Percentiles rank a stretch among this genome's conserved stretches.
Conservation (phyloP, 2,329 filamentous ascomycete species). For the Mollisia scopiformis region DNA sequence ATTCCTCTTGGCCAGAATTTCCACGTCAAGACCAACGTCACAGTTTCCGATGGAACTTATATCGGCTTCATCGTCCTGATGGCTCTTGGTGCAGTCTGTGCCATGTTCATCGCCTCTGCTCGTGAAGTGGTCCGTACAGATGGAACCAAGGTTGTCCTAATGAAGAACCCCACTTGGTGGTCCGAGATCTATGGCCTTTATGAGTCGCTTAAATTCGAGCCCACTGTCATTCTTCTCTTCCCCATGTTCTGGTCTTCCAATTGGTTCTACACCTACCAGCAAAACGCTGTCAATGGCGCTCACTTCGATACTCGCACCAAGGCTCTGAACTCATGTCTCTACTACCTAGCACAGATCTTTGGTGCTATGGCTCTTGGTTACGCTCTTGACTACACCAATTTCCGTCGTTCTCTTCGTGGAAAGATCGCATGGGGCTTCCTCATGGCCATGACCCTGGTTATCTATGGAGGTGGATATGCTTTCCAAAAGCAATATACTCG, state of each 20-base stretch:
- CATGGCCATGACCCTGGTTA: constrained; percentile 70
- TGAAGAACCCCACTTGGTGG: constrained; percentile 89
- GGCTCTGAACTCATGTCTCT: constrained; percentile 76
- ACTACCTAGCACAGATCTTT: constrained; percentile 78
- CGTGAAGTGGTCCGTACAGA: constrained; percentile 74
- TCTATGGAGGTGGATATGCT: constrained; percentile 86
- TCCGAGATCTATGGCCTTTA: constrained; percentile 77
- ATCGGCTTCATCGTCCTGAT: constrained; percentile 87
- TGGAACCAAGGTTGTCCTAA: constrained; percentile 79
- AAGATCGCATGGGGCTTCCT: constrained; percentile 65
- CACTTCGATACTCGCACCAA: constrained; percentile 76
- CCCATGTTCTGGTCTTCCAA: constrained; percentile 83
- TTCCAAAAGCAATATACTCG: constrained; percentile 70
- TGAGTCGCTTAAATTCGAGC: constrained; percentile 71
- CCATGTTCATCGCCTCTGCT: constrained; percentile 72
- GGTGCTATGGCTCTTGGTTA: constrained; percentile 76
- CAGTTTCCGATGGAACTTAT: constrained; percentile 78
- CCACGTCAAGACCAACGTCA: constrained; percentile 44
- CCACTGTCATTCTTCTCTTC: constrained; percentile 77
- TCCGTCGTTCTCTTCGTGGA: constrained; percentile 70
- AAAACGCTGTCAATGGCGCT: constrained; percentile 72
- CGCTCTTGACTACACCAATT: constrained; percentile 61
- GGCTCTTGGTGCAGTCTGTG: constrained; percentile 68
- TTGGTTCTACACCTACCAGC: constrained; percentile 81
- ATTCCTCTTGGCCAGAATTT: constrained; percentile 78